Evolutionary conservation across 208 protist genomes (phyloP), one percentile per base, ranked within the genome.

Genomic region (Porcisia deanei): DNA sequence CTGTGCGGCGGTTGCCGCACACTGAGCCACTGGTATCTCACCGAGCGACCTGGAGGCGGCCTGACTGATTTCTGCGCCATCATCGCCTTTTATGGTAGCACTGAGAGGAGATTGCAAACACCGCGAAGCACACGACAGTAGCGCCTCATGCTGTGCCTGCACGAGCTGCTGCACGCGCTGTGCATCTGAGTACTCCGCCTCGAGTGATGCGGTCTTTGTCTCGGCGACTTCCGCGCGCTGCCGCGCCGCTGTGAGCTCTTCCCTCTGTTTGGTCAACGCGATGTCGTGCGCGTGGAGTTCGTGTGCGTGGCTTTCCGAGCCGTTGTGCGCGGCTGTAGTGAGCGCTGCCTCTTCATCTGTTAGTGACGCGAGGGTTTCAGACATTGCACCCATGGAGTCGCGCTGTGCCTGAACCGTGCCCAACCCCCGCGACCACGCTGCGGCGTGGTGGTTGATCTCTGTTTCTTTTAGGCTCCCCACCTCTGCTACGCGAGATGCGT

Each of bases 391-490:
- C 8, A 78, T 57, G n/a, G 82, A 76, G 14, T 45, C n/a, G 1
- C 65, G 41, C 43, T 72, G 71, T 18, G 63, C 73, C 8, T 70
- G 18, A 25, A 75, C 25, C n/a, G 79, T 72, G 54, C 47, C 37
- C 58, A 73, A 43, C 0, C 75, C 82, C 52, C 58, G 77, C 34
- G 22, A 47, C 61, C 75, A 76, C 58, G 83, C 83, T 6, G 49
- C 49, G 10, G 80, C 73, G 72, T 88, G 80, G 57, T 79, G 74
- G 22, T 22, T 39, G 25, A 81, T 39, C 69, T 87, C 67, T 30
- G 37, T 20, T 6, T 76, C 72, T 22, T 75, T 78, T 10, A 57
- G 9, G 5, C 20, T 16, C 39, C 47, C 60, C n/a, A 80, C 34
- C 25, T 75, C 67, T 9, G 53, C 57, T 39, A 7, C 1, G 39